Evolutionary conservation across 2,329 filamentous ascomycete species (phyloP).

Genomic region (Epicoccum nigrum): DNA sequence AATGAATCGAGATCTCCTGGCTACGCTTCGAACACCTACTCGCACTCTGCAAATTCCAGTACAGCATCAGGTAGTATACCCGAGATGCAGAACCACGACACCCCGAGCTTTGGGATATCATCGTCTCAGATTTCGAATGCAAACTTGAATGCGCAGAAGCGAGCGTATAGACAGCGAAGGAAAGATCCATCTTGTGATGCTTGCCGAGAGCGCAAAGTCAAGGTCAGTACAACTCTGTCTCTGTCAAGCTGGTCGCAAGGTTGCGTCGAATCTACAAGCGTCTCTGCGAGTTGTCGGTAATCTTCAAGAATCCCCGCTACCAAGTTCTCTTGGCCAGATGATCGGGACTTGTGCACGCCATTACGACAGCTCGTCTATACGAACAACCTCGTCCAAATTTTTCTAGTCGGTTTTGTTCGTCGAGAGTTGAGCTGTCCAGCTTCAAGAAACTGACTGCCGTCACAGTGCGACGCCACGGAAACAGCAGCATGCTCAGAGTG

Average conservation of each 20-base stretch:
- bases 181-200: slow-evolving; percentile 99
- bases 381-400: no score
- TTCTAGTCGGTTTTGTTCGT: no score
- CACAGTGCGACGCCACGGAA: slow-evolving; percentile 89
- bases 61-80: slow-evolving; percentile 41
- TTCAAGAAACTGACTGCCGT: slow-evolving; percentile 19
- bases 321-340: no score
- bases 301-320: no score
- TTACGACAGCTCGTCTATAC: no score
- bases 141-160: slow-evolving; percentile 76
- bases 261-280: no score
- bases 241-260: no score
- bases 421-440: not conserved
- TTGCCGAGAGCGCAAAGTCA: slow-evolving; percentile 81
- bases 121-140: slow-evolving; percentile 52
- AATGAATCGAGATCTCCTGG: slow-evolving; percentile 41
- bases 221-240: slow-evolving; percentile 50
- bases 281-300: no score
- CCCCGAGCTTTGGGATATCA: slow-evolving; percentile 49
- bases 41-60: slow-evolving; percentile 46
- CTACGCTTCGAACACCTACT: slow-evolving; percentile 40
- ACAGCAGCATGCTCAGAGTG: slow-evolving; percentile 97
- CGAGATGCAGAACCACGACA: slow-evolving; percentile 39
- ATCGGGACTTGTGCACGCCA: no score
- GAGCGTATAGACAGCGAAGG: slow-evolving; percentile 90